Conservation (phyloP, 331 rosid species). For the Rosa hybrid region DNA sequence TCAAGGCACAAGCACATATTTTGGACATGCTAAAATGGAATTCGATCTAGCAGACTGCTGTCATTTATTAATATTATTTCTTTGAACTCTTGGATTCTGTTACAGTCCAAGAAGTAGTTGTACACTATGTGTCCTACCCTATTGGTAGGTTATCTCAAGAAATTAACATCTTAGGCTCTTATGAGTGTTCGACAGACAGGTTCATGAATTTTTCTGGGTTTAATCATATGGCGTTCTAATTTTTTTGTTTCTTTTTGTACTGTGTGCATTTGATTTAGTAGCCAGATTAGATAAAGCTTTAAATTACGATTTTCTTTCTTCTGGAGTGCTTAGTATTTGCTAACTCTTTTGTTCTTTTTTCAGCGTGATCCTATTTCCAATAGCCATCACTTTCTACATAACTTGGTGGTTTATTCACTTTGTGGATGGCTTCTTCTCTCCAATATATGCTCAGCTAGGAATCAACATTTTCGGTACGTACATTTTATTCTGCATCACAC, state of each 20-base stretch:
- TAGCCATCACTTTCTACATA: slow-evolving; percentile 94
- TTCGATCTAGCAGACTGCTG: neutral
- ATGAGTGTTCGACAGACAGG: neutral
- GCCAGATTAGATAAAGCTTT: neutral
- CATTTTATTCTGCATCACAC: slow-evolving; percentile 6
- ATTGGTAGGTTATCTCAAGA: neutral
- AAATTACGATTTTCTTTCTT: neutral
- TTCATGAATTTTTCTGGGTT: neutral
- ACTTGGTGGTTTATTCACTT: slow-evolving; percentile 99
- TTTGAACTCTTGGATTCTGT: neutral
- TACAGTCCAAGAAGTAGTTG: neutral
- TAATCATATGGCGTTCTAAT: neutral
- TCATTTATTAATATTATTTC: neutral
- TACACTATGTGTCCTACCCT: neutral
- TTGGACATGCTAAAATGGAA: slow-evolving; percentile 4
- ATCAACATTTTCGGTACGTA: slow-evolving; percentile 86
- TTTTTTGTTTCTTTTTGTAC: neutral
- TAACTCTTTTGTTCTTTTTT: slow-evolving; percentile 30
- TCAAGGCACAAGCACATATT: neutral
- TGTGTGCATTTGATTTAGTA: neutral
- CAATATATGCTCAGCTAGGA: slow-evolving; percentile 95
- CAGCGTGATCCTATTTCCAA: slow-evolving; percentile 94
- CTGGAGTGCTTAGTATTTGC: slow-evolving; percentile 20
- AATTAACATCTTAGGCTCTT: neutral
- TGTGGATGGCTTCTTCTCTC: slow-evolving; percentile 96